A percentile compares a stretch with the other conserved stretches of the same genome.
Conservation (phyloP, 805 yeast genomes). For the Blastobotrys attinorum region DNA sequence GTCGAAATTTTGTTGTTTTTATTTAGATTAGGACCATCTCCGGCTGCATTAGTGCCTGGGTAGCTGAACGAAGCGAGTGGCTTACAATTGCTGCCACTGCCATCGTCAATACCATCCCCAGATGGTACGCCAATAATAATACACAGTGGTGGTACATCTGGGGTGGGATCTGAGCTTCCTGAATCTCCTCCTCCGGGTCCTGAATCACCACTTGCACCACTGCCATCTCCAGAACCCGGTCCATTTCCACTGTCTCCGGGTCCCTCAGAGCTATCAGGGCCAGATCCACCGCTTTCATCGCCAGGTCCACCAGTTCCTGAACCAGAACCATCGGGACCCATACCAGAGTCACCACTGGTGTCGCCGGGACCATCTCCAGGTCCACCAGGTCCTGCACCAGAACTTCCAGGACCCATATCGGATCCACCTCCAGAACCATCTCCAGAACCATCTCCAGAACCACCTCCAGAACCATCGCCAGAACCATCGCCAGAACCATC, state of each 20-base stretch:
- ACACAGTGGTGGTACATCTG: neutral
- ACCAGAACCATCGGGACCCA: constrained; percentile 1
- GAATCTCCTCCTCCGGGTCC: neutral
- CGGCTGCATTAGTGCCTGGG: too few relatives aligned
- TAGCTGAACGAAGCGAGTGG: too few relatives aligned
- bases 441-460: constrained; percentile 2
- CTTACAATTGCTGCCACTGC: neutral
- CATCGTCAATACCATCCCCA: constrained; percentile 1
- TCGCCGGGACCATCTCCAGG: constrained; percentile 1
- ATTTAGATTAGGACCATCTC: too few relatives aligned
- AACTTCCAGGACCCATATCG: neutral
- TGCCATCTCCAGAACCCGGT: neutral
- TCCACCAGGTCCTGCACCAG: neutral
- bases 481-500: constrained; percentile 5
- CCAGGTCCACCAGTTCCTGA: constrained; percentile 4
- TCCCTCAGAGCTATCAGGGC: constrained; percentile 6
- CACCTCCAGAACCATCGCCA: constrained; percentile 3
- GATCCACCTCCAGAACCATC: constrained; percentile 5
- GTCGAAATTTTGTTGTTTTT: too few relatives aligned
- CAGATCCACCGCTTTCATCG: neutral
- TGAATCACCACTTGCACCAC: too few relatives aligned
- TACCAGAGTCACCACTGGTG: constrained; percentile 4
- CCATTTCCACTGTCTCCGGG: neutral
- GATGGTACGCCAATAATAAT: neutral
- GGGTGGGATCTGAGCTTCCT: neutral